Percentiles rank a stretch among this genome's conserved stretches.
phyloP scores from a whole-genome alignment of 176 grass and related monocot species.

The Eragrostis nindensis region DNA sequence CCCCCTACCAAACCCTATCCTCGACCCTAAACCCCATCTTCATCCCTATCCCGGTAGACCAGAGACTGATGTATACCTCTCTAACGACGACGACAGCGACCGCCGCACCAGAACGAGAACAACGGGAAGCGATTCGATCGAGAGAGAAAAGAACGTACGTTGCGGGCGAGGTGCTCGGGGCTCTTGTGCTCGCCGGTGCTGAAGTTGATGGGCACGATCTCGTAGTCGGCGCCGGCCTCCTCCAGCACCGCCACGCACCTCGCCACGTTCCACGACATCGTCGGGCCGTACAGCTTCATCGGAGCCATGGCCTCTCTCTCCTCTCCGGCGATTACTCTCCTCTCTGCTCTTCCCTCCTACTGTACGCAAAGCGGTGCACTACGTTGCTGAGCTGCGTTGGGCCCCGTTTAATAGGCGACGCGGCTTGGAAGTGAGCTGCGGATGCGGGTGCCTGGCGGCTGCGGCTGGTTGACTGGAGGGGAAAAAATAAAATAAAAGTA shows the following conservation, averaged over 20 bases:
- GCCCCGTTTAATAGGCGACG: constrained; percentile 36
- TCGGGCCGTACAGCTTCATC: constrained; percentile 67
- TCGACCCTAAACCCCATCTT: constrained; percentile 1
- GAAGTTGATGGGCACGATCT: constrained; percentile 63
- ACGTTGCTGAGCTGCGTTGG: no score
- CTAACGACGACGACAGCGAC: constrained; percentile 3
- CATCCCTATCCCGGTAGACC: neutral
- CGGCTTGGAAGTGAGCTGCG: neutral
- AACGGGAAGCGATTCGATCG: no score
- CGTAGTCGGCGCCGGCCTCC: constrained; percentile 67
- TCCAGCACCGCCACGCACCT: constrained; percentile 53
- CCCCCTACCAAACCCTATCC: neutral
- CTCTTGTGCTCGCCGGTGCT: constrained; percentile 67
- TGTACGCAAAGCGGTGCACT: neutral
- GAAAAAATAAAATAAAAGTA: no score
- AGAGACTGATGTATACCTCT: no score
- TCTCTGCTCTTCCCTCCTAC: no score
- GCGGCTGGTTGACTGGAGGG: neutral
- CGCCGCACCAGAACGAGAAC: neutral
- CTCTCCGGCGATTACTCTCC: neutral
- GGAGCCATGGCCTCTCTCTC: constrained; percentile 32
- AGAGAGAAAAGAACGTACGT: constrained; percentile 33
- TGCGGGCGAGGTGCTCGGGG: constrained; percentile 64
- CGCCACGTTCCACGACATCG: constrained; percentile 57
- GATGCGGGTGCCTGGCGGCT: neutral